Percentiles rank a stretch among this genome's conserved stretches.
Conservation (phyloP, 73 alveolate species). For the Stentor roeselii region DNA sequence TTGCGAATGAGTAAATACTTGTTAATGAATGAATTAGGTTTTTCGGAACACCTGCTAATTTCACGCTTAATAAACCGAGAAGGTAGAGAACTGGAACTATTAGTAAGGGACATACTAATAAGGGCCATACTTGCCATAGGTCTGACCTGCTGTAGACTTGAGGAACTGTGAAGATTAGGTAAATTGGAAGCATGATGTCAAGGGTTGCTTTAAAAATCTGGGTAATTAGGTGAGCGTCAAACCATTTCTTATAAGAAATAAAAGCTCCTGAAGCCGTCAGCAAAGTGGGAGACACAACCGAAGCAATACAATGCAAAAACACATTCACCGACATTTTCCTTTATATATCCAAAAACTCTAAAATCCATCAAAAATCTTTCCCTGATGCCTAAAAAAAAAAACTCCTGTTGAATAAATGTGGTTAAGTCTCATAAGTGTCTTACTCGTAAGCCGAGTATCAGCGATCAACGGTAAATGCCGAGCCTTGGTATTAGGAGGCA, state of each 20-base stretch:
- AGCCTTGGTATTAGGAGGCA: constrained; percentile 51
- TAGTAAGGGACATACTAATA: not conserved
- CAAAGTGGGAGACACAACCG: not conserved
- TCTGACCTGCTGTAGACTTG: not conserved
- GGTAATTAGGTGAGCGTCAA: not conserved
- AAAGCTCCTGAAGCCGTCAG: not conserved
- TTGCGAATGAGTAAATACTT: not conserved
- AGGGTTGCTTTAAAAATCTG: not conserved
- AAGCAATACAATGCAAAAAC: no score
- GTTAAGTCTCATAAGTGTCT: not conserved
- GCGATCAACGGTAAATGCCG: constrained; percentile 34
- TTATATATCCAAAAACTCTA: no score
- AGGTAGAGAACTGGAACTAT: not conserved
- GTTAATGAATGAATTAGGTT: not conserved
- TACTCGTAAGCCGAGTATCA: not conserved
- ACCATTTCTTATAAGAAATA: not conserved
- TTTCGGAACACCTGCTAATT: not conserved
- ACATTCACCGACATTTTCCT: no score
- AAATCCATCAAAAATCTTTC: no score
- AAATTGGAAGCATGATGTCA: not conserved
- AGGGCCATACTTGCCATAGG: not conserved
- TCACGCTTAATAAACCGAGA: not conserved
- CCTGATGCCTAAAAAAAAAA: no score
- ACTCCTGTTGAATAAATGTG: not conserved
- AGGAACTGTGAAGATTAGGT: not conserved